phyloP scores from a whole-genome alignment of 2,329 filamentous ascomycete genomes.

The Colletotrichum destructivum region DNA sequence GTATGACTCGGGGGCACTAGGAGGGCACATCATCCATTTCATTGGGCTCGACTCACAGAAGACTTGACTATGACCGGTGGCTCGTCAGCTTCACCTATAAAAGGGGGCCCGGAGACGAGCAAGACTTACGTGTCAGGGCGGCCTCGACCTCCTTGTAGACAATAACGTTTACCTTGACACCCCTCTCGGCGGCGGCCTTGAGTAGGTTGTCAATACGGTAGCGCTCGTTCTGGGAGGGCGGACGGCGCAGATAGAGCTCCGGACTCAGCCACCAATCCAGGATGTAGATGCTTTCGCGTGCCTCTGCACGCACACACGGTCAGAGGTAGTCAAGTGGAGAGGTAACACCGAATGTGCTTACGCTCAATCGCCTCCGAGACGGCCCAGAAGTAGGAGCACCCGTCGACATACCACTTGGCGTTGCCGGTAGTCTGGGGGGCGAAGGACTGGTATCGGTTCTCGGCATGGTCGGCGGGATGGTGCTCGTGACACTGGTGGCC shows the following conservation, averaged over 20 bases:
- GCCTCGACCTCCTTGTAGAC: slow-evolving; percentile 94
- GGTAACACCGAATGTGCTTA: slow-evolving; percentile 47
- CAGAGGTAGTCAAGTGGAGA: slow-evolving; percentile 17
- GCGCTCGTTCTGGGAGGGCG: slow-evolving; percentile 84
- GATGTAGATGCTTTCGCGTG: slow-evolving; percentile 85
- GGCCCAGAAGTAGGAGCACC: slow-evolving; percentile 88
- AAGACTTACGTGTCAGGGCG: slow-evolving; percentile 80
- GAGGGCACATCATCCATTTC: slow-evolving; percentile 62
- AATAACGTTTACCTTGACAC: slow-evolving; percentile 87
- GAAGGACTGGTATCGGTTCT: slow-evolving; percentile 77
- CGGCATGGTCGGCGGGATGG: slow-evolving; percentile 59
- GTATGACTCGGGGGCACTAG: slow-evolving; percentile 23
- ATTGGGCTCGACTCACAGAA: slow-evolving; percentile 59
- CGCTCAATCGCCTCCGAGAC: slow-evolving; percentile 83
- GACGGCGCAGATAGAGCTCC: slow-evolving; percentile 88
- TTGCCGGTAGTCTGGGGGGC: slow-evolving; percentile 80
- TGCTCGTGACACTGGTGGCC: slow-evolving; percentile 58
- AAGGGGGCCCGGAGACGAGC: slow-evolving; percentile 48
- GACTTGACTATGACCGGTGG: slow-evolving; percentile 55
- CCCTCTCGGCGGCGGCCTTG: slow-evolving; percentile 84
- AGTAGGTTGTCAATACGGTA: slow-evolving; percentile 90
- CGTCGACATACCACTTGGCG: slow-evolving; percentile 91
- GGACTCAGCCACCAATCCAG: slow-evolving; percentile 93
- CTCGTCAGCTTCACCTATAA: slow-evolving; percentile 36
- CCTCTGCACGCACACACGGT: slow-evolving; percentile 61